These are phyloP conservation scores for Pseudonitzschia pungens DNA, from an alignment of 108 stramenopile genomes.

Conservation along the genomic window DNA sequence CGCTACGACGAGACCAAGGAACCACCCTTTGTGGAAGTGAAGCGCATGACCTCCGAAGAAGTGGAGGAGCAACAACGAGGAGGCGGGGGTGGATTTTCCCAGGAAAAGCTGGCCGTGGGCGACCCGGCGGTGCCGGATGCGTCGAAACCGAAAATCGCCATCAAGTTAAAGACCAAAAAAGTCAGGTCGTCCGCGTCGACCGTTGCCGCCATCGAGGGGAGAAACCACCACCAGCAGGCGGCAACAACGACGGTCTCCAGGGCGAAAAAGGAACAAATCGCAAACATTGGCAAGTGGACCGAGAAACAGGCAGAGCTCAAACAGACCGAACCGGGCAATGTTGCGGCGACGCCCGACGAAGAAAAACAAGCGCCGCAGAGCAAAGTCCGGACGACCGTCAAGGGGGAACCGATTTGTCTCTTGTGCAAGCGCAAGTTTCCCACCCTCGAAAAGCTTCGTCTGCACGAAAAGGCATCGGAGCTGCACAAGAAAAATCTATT, in stretches of 20 bases:
- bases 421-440: constrained; percentile 79
- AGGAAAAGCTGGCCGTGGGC: constrained; percentile 14
- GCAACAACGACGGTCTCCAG: constrained; percentile 26
- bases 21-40: constrained; percentile 36
- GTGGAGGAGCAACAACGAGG: constrained; percentile 5
- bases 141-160: constrained; percentile 36
- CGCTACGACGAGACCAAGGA: constrained; percentile 39
- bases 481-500: constrained; percentile 76
- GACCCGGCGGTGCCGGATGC: not conserved
- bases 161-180: constrained; percentile 45
- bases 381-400: constrained; percentile 43
- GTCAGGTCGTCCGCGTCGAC: constrained; percentile 9
- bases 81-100: not conserved
- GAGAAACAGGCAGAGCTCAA: constrained; percentile 61
- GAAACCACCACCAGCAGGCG: not conserved
- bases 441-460: constrained; percentile 57
- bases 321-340: constrained; percentile 25
- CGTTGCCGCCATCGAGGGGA: not conserved
- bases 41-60: constrained; percentile 10
- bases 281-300: constrained; percentile 78
- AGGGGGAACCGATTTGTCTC: constrained; percentile 75
- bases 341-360: not conserved
- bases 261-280: constrained; percentile 52
- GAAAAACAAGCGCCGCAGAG: not conserved
- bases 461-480: constrained; percentile 69